Evolutionary conservation across 495 filamentous ascomycete genomes (phyloP), one percentile per base, ranked within the genome.

Genomic region (Aspergillus hancockii): DNA sequence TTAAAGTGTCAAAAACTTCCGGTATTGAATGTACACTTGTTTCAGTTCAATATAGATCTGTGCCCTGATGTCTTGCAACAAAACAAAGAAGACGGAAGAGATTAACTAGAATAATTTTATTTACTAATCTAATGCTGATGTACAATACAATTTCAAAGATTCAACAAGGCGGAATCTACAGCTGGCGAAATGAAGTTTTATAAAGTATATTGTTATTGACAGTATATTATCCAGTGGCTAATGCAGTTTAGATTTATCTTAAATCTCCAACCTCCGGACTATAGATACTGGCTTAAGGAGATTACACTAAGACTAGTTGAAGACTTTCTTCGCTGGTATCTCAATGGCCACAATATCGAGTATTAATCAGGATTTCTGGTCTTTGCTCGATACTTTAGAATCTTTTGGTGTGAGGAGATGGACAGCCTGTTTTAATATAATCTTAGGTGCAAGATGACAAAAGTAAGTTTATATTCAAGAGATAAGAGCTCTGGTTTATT

Each of bases 361-460:
- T 54, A 61, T 34, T 46, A 64, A 38, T 61, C 52, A 14, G 49
- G 62, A 8, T 63, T 55, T 45, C 23, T 63, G 21, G 52, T 59
- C 22, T 55, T 55, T 28, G 61, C 52, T 8, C 22, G 56, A 45
- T 63, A 59, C 52, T 63, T 49, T 10, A 49, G 61, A 28, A 63
- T 63, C 3, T 59, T 31, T 41, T 63, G 52, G 51, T 59, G 41
- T 21, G 56, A 63, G 36, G 52, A 63, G 46, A 59, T 55, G 52
- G 51, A 36, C 23, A 25, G 28, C 9, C 12, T 41, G 9, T 59
- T 63, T 21, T 13, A 16, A 28, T 56, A 59, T 32, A 22, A 55
- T 14, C 43, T 63, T 4, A 55, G 51, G 46, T n/a, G 52, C 3
- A 23, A 23, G n/a, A 63, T 63, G 32, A 63, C 38, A 16, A 50